Evolutionary conservation across 176 grass and related monocot genomes (phyloP), one percentile per base, ranked within the genome.

Genomic region (Carex scoparia): DNA sequence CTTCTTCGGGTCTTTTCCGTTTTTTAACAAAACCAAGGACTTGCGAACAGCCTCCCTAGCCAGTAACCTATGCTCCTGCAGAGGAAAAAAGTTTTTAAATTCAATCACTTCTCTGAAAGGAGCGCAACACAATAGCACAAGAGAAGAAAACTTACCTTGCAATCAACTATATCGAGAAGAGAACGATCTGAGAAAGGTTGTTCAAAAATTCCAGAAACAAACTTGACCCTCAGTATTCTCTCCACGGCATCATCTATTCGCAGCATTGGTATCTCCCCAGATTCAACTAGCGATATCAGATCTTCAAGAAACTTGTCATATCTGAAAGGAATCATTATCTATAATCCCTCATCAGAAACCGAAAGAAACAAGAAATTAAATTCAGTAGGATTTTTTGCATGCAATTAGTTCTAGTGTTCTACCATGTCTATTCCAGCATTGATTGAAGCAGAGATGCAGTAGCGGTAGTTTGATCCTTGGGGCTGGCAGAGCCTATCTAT

Each of bases 341-440:
- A 86, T 76, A 89, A n/a, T 56, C 66, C 69, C 7, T 91, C 87
- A 92, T 78, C 3, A 31, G 86, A 8, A 81, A 61, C 82, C 68
- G 27, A 73, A 7, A 79, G 9, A 69, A 69, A 55, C 65, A 67
- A 53, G 61, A 83, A 83, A 78, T 16, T 57, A 79, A 58, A 35
- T 58, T 18, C 13, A 31, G 48, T 57, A 58, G 53, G 74, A 79
- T 18, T 79, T 28, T 8, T 18, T 28, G 44, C 10, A 70, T 10
- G 65, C 9, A 66, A 87, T 85, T 81, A 90, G 2, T 73, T 69
- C 19, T 94, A 99, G 93, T 91, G 2, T 73, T 69, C 19, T 94
- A 99, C 96, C 93, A 99, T 99, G 74, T 99, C 93, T 69, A 99
- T 88, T 87, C 96, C 93, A 30, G 96, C 91, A 87, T 94, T 99